phyloP scores from a whole-genome alignment of 495 filamentous ascomycete genomes.

The Penicillium flavigenum region DNA sequence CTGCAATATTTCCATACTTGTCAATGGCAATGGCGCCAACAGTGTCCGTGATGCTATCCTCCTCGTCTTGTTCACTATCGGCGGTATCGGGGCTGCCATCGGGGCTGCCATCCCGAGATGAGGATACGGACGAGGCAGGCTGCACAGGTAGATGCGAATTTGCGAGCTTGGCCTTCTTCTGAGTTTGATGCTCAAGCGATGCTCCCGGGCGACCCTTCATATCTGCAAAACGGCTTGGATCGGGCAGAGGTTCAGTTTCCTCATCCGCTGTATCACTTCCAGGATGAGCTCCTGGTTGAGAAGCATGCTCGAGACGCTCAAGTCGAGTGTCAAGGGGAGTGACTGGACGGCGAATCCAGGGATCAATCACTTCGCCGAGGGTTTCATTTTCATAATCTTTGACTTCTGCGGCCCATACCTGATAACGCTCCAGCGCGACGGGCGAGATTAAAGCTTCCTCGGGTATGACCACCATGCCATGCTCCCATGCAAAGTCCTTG shows the following conservation, averaged over 20 bases:
- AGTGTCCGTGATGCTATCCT: constrained; percentile 77
- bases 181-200: neutral
- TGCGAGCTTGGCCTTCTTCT: neutral
- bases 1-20: constrained; percentile 79
- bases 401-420: constrained; percentile 75
- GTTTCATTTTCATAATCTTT: constrained; percentile 39
- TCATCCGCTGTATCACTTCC: neutral
- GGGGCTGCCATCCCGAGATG: neutral
- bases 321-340: constrained; percentile 6
- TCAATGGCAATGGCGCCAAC: constrained; percentile 95
- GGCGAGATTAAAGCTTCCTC: constrained; percentile 74
- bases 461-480: constrained; percentile 65
- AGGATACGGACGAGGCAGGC: neutral
- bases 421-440: constrained; percentile 69
- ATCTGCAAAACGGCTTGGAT: no score
- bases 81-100: neutral
- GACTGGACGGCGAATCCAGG: constrained; percentile 12
- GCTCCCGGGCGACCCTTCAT: neutral
- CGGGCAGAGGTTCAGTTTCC: neutral
- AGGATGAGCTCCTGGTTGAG: neutral
- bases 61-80: constrained; percentile 1
- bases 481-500: constrained; percentile 75
- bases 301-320: constrained; percentile 1
- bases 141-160: neutral
- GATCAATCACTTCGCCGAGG: neutral